Base-by-base conservation (phyloP, 176 grass and related monocot species). In the Chloris gayana region DNA sequence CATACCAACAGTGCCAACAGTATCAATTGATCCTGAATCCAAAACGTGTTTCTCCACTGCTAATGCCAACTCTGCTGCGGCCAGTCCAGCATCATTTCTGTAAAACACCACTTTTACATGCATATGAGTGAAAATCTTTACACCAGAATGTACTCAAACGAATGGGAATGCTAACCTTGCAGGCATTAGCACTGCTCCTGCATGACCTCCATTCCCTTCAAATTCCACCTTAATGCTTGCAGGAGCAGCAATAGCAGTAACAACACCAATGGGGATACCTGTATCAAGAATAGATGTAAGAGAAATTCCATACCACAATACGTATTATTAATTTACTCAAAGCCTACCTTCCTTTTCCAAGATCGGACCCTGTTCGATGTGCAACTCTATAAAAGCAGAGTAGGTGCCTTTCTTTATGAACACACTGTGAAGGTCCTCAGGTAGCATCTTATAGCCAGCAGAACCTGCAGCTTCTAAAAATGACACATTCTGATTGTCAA, bases 211-310 rank as follows among this genome's bases (percentile, higher is more conserved):
- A 50, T 95, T 99, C 45, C 90, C 96, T 82, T 95, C 88, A 81
- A 99, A 89, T 38, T 86, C 92, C 53, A 95, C 90, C 37, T 80
- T 91, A 84, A 99, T 84, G 80, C 96, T 99, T 80, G 96, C 96
- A 80, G 92, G 96, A 70, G 92, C 96, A 93, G 88, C 92, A 93
- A 99, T 95, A 69, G 92, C 90, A 89, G 96, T 93, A 67, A 98
- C 96, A 85, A 98, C 84, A 49, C 96, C 96, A 83, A 98, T 91
- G 60, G 84, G 83, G 67, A 98, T 69, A 85, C 90, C 92, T 98
- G 54, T 77, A 69, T 19, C 64, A 82, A 82, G 69, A 90, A 59
- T 41, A 85, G 5, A 65, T 2, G 64, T 73, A 41, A 81, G 5
- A 84, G 19, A 1, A 42, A 79, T 82, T 58, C 76, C 13, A 29